phyloP scores from a whole-genome alignment of 2,329 filamentous ascomycete genomes.

The Alternaria panax region DNA sequence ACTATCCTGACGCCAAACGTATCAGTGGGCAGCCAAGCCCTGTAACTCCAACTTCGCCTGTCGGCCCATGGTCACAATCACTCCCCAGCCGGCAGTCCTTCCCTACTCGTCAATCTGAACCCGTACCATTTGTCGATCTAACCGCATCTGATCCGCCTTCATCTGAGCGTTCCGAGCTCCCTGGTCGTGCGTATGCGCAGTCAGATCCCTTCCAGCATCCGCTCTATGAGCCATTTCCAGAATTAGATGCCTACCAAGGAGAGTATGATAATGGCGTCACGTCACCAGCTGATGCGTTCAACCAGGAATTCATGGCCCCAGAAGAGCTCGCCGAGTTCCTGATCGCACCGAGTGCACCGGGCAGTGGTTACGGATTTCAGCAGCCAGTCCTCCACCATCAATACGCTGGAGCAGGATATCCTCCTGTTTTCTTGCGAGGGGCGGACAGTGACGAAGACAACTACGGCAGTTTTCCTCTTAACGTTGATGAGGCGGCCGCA shows the following conservation, averaged over 20 bases:
- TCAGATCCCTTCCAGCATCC: neutral
- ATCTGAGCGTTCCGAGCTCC: slow-evolving; percentile 2
- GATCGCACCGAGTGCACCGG: slow-evolving; percentile 21
- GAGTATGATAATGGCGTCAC: slow-evolving; percentile 8
- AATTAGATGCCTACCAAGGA: slow-evolving; percentile 12
- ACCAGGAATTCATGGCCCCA: slow-evolving; percentile 34
- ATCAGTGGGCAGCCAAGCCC: slow-evolving; percentile 34
- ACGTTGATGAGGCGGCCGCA: slow-evolving; percentile 27
- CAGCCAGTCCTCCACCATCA: neutral
- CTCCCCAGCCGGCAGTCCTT: slow-evolving; percentile 11
- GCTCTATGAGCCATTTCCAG: slow-evolving; percentile 14
- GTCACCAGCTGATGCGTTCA: slow-evolving; percentile 24
- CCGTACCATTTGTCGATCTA: slow-evolving; percentile 22
- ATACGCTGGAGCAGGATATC: neutral
- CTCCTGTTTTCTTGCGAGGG: neutral
- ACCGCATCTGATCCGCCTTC: slow-evolving; percentile 34
- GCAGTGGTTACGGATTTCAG: slow-evolving; percentile 24
- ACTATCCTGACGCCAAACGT: slow-evolving; percentile 35
- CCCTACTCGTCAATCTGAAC: neutral
- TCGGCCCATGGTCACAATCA: slow-evolving; percentile 7
- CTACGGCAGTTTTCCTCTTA: slow-evolving; percentile 24
- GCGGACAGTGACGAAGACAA: slow-evolving; percentile 23
- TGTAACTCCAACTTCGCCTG: slow-evolving; percentile 30
- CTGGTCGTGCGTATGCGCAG: neutral
- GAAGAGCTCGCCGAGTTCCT: slow-evolving; percentile 43